Evolutionary conservation across 2,329 filamentous ascomycete species (phyloP), one percentile per base, ranked within the genome.

Genomic region (Zarea fungicola): DNA sequence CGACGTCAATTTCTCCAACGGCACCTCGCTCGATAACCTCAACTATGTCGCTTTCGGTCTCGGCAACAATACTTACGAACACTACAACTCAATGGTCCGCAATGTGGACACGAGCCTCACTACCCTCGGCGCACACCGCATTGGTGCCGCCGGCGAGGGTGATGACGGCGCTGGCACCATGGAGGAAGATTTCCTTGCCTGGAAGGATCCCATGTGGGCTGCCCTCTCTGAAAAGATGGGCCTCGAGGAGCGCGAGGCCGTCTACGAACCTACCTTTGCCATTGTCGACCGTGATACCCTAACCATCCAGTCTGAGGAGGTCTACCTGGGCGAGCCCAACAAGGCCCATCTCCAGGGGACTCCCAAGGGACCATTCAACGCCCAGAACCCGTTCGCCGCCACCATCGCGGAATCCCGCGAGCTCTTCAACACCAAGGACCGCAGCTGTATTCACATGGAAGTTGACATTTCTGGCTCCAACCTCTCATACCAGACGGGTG

Each of bases 181-280:
- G 95, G 93, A 99, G 72, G 95, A 99, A 72, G 95, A 99, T 63
- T 99, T 97, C 69, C 73, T 99, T 61, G 89, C 92, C 56, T 99
- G 93, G 93, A 99, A 99, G 74, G 93, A 99, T 62, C 91, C 91
- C 54, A 99, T 99, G 93, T 99, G 95, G 93, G 75, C 80, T 60
- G 87, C 87, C 52, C 76, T 99, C 46, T 77, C 86, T 21, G 80
- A 88, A 56, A 83, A 88, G 63, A 89, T 99, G 85, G 81, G 81
- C 47, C 74, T 99, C 49, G 87, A 97, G 69, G 93, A 99, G 72
- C 90, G 93, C 52, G 95, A 99, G 66, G 89, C 91, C 53, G 84
- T 95, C 52, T 99, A 97, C 67, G 95, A 99, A 67, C 89, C 93
- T 42, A 83, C 91, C 50, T 96, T 96, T 65, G 83, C 81, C 58